A percentile compares a stretch with the other conserved stretches of the same genome.
Evolutionary conservation across 1,139 yeast species (phyloP).

Genomic region (Lodderomyces margitis): DNA sequence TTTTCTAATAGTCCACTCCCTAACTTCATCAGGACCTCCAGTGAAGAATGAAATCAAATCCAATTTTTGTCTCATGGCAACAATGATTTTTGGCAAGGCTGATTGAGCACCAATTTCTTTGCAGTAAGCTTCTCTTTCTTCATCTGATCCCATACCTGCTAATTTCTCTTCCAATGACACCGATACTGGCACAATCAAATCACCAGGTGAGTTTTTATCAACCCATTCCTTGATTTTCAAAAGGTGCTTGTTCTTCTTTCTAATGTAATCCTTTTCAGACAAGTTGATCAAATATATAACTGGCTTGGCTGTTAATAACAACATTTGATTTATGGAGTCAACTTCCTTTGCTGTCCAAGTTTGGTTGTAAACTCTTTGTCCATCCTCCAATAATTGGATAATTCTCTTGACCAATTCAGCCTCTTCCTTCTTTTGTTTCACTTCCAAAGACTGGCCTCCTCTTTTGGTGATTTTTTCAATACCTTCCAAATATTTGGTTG

Average conservation of each 20-base stretch:
- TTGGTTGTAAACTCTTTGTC: slow-evolving; percentile 90
- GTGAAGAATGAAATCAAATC: slow-evolving; percentile 84
- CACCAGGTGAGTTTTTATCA: slow-evolving; percentile 92
- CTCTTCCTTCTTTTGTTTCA: slow-evolving; percentile 92
- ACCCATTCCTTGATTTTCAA: slow-evolving; percentile 95
- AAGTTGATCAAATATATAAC: slow-evolving; percentile 91
- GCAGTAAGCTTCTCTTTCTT: slow-evolving; percentile 88
- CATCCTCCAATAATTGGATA: slow-evolving; percentile 72
- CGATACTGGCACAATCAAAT: slow-evolving; percentile 88
- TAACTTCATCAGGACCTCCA: slow-evolving; percentile 81
- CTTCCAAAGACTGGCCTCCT: slow-evolving; percentile 96
- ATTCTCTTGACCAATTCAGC: slow-evolving; percentile 76
- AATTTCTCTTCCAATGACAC: slow-evolving; percentile 92
- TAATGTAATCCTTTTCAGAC: slow-evolving; percentile 89
- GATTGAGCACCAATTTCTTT: slow-evolving; percentile 81
- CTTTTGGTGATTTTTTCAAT: slow-evolving; percentile 84
- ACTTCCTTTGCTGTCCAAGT: slow-evolving; percentile 89
- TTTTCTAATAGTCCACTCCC: slow-evolving; percentile 87
- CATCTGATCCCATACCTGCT: slow-evolving; percentile 84
- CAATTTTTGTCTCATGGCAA: slow-evolving; percentile 78
- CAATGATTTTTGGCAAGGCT: slow-evolving; percentile 85
- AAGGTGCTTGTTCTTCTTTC: slow-evolving; percentile 97
- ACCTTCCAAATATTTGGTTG: slow-evolving; percentile 84
- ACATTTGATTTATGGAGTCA: slow-evolving; percentile 83
- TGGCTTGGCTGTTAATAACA: slow-evolving; percentile 91